phyloP scores from a whole-genome alignment of 768 basidiomycete genomes.

The Coprinopsis sp. region DNA sequence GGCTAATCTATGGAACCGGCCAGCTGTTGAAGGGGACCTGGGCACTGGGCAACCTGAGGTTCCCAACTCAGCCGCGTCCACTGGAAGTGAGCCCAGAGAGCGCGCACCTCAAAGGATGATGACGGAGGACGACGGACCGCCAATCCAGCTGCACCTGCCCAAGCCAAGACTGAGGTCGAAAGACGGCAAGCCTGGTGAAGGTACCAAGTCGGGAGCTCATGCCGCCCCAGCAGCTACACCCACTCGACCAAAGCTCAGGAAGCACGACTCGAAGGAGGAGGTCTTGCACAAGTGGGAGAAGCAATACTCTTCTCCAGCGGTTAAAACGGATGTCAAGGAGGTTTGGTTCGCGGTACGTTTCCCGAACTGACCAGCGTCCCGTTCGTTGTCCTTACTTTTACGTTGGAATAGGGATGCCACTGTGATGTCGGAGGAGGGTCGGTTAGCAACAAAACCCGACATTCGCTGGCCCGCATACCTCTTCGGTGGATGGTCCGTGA shows the following conservation, averaged over 20 bases:
- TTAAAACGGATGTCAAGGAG: conserved; percentile 44
- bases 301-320: conserved; percentile 29
- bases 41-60: conserved; percentile 22
- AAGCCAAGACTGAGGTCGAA: too few relatives aligned
- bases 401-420: conserved; percentile 37
- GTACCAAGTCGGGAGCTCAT: too few relatives aligned
- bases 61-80: too few relatives aligned
- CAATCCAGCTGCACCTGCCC: too few relatives aligned
- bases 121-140: too few relatives aligned
- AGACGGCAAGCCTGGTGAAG: too few relatives aligned
- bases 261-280: conserved; percentile 23
- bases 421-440: conserved; percentile 56
- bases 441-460: conserved; percentile 39
- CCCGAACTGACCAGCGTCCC: background rate
- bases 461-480: conserved; percentile 50
- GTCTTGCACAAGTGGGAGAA: conserved; percentile 26
- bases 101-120: too few relatives aligned
- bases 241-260: too few relatives aligned
- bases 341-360: conserved; percentile 60
- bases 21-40: conserved; percentile 23
- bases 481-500: conserved; percentile 71
- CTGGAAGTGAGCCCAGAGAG: too few relatives aligned
- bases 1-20: conserved; percentile 45
- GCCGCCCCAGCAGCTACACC: too few relatives aligned
- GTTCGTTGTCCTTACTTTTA: background rate